Evolutionary conservation across 2,329 filamentous ascomycete species (phyloP).

Genomic region (Monosporascus sp.): DNA sequence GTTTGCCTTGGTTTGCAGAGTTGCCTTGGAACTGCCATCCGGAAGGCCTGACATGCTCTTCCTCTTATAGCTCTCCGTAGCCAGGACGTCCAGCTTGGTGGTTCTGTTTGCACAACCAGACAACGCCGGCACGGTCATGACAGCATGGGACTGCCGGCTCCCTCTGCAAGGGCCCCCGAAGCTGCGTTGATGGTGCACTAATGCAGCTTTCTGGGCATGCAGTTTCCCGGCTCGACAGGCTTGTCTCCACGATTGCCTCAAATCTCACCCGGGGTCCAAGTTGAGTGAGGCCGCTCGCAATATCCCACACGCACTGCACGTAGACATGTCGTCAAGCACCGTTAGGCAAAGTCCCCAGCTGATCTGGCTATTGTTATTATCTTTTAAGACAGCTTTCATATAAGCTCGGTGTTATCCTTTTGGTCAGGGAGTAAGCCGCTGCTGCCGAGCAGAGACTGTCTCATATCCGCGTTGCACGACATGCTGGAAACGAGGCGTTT

Average conservation of each 20-base stretch:
- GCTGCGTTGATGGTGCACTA: constrained; percentile 10
- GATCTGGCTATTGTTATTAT: neutral
- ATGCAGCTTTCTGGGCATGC: constrained; percentile 15
- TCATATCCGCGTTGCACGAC: neutral
- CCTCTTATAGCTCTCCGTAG: constrained; percentile 5
- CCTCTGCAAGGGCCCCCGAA: constrained; percentile 2
- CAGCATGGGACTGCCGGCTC: constrained; percentile 4
- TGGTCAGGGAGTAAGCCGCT: neutral
- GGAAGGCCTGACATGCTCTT: neutral
- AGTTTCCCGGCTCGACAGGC: constrained; percentile 16
- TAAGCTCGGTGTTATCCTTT: neutral
- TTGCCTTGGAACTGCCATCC: constrained; percentile 1
- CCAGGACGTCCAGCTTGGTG: neutral
- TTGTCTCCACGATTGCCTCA: constrained; percentile 8
- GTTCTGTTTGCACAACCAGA: constrained; percentile 8
- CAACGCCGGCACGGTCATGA: constrained; percentile 6
- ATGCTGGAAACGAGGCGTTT: neutral
- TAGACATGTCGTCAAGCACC: constrained; percentile 4
- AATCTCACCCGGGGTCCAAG: constrained; percentile 9
- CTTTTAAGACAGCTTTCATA: neutral
- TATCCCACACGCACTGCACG: neutral
- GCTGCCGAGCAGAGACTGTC: neutral
- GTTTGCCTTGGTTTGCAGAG: constrained; percentile 7
- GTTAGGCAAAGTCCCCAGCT: constrained; percentile 6
- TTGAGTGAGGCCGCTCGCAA: constrained; percentile 7